Conservation (phyloP, 2,329 filamentous ascomycete species). For the Cercospora janseana region DNA sequence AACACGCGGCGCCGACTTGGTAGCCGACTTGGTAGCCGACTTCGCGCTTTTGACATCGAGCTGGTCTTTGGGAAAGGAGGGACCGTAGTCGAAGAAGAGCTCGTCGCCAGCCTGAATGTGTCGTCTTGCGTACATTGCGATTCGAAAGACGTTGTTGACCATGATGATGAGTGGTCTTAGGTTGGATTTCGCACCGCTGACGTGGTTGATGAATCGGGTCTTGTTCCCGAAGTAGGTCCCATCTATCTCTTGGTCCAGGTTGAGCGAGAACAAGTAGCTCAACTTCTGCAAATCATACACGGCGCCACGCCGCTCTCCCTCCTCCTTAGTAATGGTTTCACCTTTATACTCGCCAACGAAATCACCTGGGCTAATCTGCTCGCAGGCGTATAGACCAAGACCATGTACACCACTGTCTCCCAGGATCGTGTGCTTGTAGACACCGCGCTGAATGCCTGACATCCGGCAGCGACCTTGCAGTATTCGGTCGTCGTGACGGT, state of each 20-base stretch:
- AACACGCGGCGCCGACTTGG: conserved; percentile 26
- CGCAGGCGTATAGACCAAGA: conserved; percentile 71
- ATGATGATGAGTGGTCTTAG: conserved; percentile 67
- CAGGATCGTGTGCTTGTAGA: conserved; percentile 63
- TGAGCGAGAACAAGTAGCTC: conserved; percentile 61
- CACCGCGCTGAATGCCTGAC: conserved; percentile 66
- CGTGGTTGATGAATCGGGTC: conserved; percentile 80
- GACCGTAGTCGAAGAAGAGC: conserved; percentile 76
- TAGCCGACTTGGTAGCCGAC: neutral
- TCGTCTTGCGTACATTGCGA: conserved; percentile 67
- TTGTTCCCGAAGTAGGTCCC: conserved; percentile 76
- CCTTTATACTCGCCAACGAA: conserved; percentile 80
- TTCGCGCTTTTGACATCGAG: conserved; percentile 26
- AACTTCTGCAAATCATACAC: conserved; percentile 60
- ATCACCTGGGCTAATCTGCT: conserved; percentile 65
- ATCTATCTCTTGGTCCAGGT: conserved; percentile 59
- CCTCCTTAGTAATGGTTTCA: conserved; percentile 68
- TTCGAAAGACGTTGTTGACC: conserved; percentile 71
- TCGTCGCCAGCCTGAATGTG: conserved; percentile 71
- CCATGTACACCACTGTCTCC: conserved; percentile 71
- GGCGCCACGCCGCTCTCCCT: conserved; percentile 68
- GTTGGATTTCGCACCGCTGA: conserved; percentile 55
- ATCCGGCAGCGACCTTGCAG: conserved; percentile 67
- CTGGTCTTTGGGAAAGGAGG: conserved; percentile 31
- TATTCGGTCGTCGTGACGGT: conserved; percentile 59